phyloP scores from a whole-genome alignment of 257 asterid genomes.

The Plantago elongata region DNA sequence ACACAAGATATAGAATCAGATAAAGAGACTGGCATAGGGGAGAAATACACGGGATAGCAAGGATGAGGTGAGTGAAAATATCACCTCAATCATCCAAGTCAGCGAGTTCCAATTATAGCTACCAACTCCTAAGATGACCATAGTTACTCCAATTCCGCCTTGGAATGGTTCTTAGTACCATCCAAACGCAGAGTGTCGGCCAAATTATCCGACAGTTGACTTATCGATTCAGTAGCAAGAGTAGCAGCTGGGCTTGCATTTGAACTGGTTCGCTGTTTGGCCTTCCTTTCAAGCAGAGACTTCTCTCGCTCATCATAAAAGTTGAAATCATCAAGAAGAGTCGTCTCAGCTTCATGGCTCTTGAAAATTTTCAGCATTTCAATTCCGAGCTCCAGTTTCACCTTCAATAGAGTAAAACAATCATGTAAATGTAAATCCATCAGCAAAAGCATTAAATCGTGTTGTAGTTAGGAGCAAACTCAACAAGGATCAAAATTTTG shows the following conservation, averaged over 20 bases:
- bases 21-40: constrained; percentile 15
- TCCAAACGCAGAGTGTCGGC: constrained; percentile 65
- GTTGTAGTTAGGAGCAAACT: background rate
- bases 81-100: constrained; percentile 47
- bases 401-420: constrained; percentile 39
- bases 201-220: constrained; percentile 66
- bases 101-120: constrained; percentile 31
- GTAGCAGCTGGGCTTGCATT: constrained; percentile 39
- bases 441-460: background rate
- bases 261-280: constrained; percentile 54
- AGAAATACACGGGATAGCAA: constrained; percentile 20
- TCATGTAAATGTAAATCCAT: constrained; percentile 2
- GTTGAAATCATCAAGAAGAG: constrained; percentile 84
- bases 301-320: constrained; percentile 89
- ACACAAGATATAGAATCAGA: constrained; percentile 25
- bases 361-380: constrained; percentile 90
- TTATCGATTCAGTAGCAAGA: constrained; percentile 52
- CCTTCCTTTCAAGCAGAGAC: constrained; percentile 68
- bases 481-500: too few species aligned
- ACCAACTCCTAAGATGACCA: constrained; percentile 25
- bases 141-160: constrained; percentile 42
- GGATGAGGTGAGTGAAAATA: constrained; percentile 36
- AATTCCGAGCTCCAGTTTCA: constrained; percentile 78
- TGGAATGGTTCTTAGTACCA: constrained; percentile 45
- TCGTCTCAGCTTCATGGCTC: constrained; percentile 76